Percentiles rank a stretch among this genome's conserved stretches.
Conservation (phyloP, 2,329 filamentous ascomycete species). For the Acephala macrosclerotiorum region DNA sequence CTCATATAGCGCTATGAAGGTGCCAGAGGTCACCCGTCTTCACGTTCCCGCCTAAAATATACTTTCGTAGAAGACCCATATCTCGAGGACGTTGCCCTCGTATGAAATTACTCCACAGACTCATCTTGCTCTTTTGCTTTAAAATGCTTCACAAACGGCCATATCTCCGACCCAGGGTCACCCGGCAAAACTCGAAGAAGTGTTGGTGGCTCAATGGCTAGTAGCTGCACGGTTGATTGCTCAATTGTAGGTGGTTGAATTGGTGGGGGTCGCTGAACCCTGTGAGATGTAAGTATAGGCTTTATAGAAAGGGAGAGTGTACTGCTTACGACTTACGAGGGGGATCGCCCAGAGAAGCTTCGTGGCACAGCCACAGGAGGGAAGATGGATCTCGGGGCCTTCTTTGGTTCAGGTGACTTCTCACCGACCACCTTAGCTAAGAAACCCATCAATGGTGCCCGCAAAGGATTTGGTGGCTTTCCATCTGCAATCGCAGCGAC, state of each 20-base stretch:
- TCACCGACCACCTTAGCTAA: conserved; percentile 6
- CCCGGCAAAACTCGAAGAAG: conserved; percentile 12
- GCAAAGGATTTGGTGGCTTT: conserved; percentile 25
- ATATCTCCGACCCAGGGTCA: conserved; percentile 18
- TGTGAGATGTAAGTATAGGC: conserved; percentile 10
- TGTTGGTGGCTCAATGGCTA: background rate
- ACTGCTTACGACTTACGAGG: conserved; percentile 40
- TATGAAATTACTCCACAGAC: conserved; percentile 1
- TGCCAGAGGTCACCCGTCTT: background rate
- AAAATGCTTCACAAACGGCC: conserved; percentile 35
- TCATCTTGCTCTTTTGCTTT: conserved; percentile 15
- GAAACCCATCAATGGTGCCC: conserved; percentile 18
- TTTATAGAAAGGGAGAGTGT: conserved; percentile 12
- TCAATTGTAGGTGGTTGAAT: background rate
- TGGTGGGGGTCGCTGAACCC: background rate
- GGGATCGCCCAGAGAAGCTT: conserved; percentile 28
- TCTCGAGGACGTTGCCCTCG: conserved; percentile 2
- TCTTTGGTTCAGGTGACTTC: background rate
- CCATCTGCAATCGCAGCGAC: conserved; percentile 33
- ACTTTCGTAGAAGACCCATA: conserved; percentile 5
- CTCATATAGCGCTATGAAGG: conserved; percentile 2
- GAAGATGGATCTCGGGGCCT: conserved; percentile 20
- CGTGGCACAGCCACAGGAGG: conserved; percentile 33
- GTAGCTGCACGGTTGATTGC: background rate
- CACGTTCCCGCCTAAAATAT: conserved; percentile 4